Conservation (phyloP, 2,329 filamentous ascomycete genomes). For the Colletotrichum spinosum region DNA sequence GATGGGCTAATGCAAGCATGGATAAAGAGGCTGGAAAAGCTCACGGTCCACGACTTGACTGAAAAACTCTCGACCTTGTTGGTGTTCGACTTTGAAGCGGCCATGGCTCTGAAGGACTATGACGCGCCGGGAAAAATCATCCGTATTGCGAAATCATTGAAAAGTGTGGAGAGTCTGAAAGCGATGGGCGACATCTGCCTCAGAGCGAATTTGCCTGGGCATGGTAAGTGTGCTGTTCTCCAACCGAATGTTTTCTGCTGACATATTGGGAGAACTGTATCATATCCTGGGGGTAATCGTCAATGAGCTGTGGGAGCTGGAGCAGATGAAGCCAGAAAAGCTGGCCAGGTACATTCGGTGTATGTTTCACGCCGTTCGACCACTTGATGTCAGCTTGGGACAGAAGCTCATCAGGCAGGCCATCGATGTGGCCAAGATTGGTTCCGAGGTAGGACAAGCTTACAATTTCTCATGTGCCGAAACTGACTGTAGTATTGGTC, state of each 20-base stretch:
- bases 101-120: conserved; percentile 75
- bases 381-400: conserved; percentile 65
- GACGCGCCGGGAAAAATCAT: conserved; percentile 73
- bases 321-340: conserved; percentile 66
- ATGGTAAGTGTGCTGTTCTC: conserved; percentile 53
- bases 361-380: conserved; percentile 76
- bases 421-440: conserved; percentile 61
- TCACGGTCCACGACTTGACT: conserved; percentile 63
- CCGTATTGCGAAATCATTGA: conserved; percentile 57
- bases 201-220: conserved; percentile 61
- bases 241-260: not conserved
- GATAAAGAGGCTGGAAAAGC: conserved; percentile 53
- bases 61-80: conserved; percentile 75
- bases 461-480: not conserved
- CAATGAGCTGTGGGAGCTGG: conserved; percentile 72
- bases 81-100: conserved; percentile 84
- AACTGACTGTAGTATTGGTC: conserved; percentile 31
- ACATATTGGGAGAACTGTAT: conserved; percentile 56
- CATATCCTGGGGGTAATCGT: conserved; percentile 74
- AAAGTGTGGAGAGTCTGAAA: conserved; percentile 63
- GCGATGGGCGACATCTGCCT: conserved; percentile 76
- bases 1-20: conserved; percentile 57
- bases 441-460: conserved; percentile 55
- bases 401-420: conserved; percentile 75
- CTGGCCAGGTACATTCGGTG: conserved; percentile 84